Base-by-base conservation (phyloP, 768 basidiomycete species). In the Leccinellum rugosiceps region DNA sequence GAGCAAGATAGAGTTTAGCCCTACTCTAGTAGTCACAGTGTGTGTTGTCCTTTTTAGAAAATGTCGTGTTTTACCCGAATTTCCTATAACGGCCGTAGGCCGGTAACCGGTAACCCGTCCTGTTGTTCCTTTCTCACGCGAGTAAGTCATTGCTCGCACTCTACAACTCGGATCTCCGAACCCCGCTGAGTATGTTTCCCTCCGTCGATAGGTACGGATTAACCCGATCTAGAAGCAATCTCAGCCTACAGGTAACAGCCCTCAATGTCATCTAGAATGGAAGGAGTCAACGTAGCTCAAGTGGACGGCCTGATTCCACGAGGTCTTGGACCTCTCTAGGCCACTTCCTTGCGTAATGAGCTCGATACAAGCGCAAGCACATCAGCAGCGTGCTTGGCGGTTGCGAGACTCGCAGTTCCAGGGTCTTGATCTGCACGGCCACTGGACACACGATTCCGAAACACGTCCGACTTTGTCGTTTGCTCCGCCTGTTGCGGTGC, bases 231-330 rank as follows among this genome's bases (percentile, higher is more conserved):
- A 53, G 60, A 43, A 30, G 28, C 28, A 30, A 50, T 15, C 13
- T 50, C 46, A 55, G 52, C 50, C 28, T 3, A 31, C 31, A 10
- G 32, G 50, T 34, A 34, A 57, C 56, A 53, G 59, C 59, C 52
- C 56, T 57, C 56, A 53, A 61, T 58, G 61, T 58, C 34, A 5
- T 64, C 58, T 53, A 58, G 56, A 64, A 69, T 67, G 63, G 67
- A 65, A 67, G 50, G 9, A 48, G 17, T 50, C 56, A 31, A 8
- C 30, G 45, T 32, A 32, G 13, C 51, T 51, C n/a, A 28, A 54
- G 30, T 6, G 34, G 50, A 58, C 56, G 49, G 53, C 28, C 57
- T 48, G 56, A 35, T 47, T 49, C 60, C 68, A 65, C 62, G 68
- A 68, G 68, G 65, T 43, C 52, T 21, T 50, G 48, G 57, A 2